Evolutionary conservation across 2,329 filamentous ascomycete species (phyloP).

Genomic region (Sporothrix protearum): DNA sequence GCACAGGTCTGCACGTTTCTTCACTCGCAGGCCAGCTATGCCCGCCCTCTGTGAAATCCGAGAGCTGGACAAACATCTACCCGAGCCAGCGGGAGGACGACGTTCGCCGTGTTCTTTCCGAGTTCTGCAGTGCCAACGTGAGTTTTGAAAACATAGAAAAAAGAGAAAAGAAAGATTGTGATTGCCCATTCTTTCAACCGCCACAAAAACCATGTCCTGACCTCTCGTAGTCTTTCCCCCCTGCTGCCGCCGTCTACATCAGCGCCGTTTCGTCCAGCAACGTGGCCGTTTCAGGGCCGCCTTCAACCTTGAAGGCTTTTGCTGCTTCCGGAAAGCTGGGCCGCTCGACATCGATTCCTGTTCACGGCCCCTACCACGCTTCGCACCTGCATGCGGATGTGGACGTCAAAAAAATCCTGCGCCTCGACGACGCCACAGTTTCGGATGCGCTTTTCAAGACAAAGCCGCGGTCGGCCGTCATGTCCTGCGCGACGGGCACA

Average conservation of each 20-base stretch:
- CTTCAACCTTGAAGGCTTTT: conserved; percentile 46
- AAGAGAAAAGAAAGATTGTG: too few species aligned
- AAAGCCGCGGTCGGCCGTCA: conserved; percentile 46
- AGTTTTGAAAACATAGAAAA: too few species aligned
- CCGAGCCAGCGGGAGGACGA: conserved; percentile 52
- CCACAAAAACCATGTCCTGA: neutral
- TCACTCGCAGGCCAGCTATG: conserved; percentile 47
- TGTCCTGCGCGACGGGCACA: conserved; percentile 49
- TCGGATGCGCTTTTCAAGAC: conserved; percentile 41
- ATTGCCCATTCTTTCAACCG: neutral
- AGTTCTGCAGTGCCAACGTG: conserved; percentile 57
- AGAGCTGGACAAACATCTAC: conserved; percentile 66
- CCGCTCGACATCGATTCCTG: conserved; percentile 48
- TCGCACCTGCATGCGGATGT: conserved; percentile 47
- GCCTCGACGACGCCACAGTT: conserved; percentile 41
- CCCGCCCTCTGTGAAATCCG: conserved; percentile 43
- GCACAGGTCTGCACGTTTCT: conserved; percentile 56
- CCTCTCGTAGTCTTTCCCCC: conserved; percentile 40
- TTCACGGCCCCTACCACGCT: conserved; percentile 57
- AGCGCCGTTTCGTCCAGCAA: conserved; percentile 50
- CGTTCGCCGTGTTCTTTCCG: conserved; percentile 48
- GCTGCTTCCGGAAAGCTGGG: conserved; percentile 40
- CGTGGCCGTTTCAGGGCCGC: conserved; percentile 54
- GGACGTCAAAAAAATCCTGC: conserved; percentile 46
- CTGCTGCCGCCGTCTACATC: conserved; percentile 49